Evolutionary conservation across 768 basidiomycete species (phyloP), one percentile per base, ranked within the genome.

Genomic region (Omphalotus guepiniiformis): DNA sequence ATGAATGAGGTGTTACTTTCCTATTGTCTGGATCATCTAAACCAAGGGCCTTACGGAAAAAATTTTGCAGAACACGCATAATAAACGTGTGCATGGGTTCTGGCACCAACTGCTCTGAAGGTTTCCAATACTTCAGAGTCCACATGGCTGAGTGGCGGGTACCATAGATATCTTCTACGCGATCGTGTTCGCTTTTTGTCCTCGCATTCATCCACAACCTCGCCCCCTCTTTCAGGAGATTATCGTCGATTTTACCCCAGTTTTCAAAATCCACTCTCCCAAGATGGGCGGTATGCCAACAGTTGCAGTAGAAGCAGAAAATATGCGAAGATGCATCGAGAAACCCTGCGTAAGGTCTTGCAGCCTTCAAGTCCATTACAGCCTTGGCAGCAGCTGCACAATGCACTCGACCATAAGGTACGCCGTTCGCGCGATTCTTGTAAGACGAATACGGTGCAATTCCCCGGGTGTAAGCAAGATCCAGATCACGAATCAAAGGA

Each of bases 121-220:
- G 66, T 42, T 71, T 58, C 66, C 66, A 72, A 48, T 72, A 72
- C 1, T 55, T 52, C 0, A 73, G 55, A 1, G 59, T 43, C 46
- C 65, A 58, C 2, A 68, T 18, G 42, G 59, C 56, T 9, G 60
- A 56, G 57, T 58, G 64, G 3, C 60, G 58, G 22, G 60, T 29
- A 16, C 63, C 63, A 39, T 51, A 39, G n/a, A 49, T 36, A 3
- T 57, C 30, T 45, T 58, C 55, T 2, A 64, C 47, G 6, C 25
- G 27, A n/a, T 38, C 19, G 2, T 28, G 40, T 15, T 42, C 23
- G 7, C 29, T 27, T 19, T 35, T 19, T 4, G 49, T 59, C 4
- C 18, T 5, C 1, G 61, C 58, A 40, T 59, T 51, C 32, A 42
- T 39, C 55, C 55, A 65, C 29, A 47, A 43, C 32, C 45, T 49